Base-by-base conservation (phyloP, 1,284 basidiomycete genomes). In the Phlebopus sp. region DNA sequence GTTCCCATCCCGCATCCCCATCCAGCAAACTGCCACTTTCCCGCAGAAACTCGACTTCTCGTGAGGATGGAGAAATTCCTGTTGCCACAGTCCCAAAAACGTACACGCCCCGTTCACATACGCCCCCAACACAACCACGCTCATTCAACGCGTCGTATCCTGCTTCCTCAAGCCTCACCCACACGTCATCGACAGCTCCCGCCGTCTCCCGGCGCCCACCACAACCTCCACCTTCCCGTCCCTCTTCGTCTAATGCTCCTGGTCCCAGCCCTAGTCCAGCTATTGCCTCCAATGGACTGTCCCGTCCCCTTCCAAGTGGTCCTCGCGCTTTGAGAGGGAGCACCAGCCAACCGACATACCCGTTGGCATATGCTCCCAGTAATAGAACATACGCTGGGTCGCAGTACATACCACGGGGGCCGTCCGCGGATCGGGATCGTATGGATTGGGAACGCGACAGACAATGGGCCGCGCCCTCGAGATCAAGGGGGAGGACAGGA, bases 11-110 rank as follows among this genome's bases (percentile, higher is more conserved):
- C 14, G 47, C 42, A 5, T 4, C 46, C 3, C 18, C 38, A 18
- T 54, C 52, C 14, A 52, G 52, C 10, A 60, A 21, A 10, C 30
- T 52, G 5, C 55, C 51, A 46, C 43, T 41, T 44, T 58, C 54
- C 10, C 62, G 59, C 46, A 60, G 63, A 23, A 23, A 23, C 6
- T 23, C 21, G 31, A 59, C 58, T 4, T 71, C 72, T 1, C 72
- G 74, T 32, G 79, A 82, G 56, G 79, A 82, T 37, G 78, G 80
- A 5, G 81, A 82, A 59, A 79, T 82, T 15, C 59, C 69, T 5
- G 70, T 59, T 38, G 61, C 63, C 21, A 58, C 68, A 2, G 63
- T 70, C 4, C 58, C 64, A 3, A 70, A 71, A 47, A 54, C 63
- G 0, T 67, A 67, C 39, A 58, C 65, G 8, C 66, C 69, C 2